These are phyloP conservation scores for Arthrocladium fulminans DNA, from an alignment of 2,329 filamentous ascomycete genomes.

Conservation along the genomic window DNA sequence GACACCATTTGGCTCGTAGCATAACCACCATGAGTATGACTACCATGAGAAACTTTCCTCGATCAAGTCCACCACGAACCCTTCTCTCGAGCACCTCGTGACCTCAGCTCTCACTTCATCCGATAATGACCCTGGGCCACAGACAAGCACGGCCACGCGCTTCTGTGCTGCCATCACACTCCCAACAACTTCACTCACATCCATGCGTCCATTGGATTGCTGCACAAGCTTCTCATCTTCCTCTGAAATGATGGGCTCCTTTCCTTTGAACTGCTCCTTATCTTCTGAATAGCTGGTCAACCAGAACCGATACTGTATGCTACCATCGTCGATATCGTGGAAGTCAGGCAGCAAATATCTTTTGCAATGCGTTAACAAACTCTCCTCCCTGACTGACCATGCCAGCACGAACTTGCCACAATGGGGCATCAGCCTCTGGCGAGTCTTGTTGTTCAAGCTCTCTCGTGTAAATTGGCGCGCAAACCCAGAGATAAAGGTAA, in stretches of 20 bases:
- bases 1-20: too few species aligned
- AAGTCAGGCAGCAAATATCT: slow-evolving; percentile 1
- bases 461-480: slow-evolving; percentile 10
- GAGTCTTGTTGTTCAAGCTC: background rate
- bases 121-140: slow-evolving; percentile 30
- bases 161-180: background rate
- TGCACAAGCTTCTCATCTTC: slow-evolving; percentile 2
- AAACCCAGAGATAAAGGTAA: slow-evolving; percentile 22
- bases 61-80: slow-evolving; percentile 28
- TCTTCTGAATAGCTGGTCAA: slow-evolving; percentile 1
- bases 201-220: slow-evolving; percentile 4
- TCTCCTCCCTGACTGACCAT: slow-evolving; percentile 11
- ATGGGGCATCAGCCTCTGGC: slow-evolving; percentile 1
- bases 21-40: too few species aligned
- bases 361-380: slow-evolving; percentile 6
- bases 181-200: background rate
- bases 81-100: slow-evolving; percentile 25
- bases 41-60: slow-evolving; percentile 33
- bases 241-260: background rate
- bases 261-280: background rate
- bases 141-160: slow-evolving; percentile 30
- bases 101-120: slow-evolving; percentile 29
- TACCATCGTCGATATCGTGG: background rate
- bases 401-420: slow-evolving; percentile 9
- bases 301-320: slow-evolving; percentile 8